Base-by-base conservation (phyloP, 371 early-diverging fungal genomes). In the Mortierella polycephala region DNA sequence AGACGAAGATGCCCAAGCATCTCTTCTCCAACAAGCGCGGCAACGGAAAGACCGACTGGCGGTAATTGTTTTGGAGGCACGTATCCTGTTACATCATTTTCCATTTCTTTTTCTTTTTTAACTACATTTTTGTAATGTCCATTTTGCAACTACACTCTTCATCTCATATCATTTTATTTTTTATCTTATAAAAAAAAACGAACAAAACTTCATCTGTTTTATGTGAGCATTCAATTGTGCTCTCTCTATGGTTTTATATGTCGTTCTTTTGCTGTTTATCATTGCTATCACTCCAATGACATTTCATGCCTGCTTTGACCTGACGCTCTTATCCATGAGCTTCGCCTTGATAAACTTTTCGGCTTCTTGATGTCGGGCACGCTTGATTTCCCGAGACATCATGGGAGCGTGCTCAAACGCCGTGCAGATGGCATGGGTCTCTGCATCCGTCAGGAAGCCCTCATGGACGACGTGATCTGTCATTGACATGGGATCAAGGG, bases 1-100 rank as follows among this genome's bases (percentile, higher is more conserved):
- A 83, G 61, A 89, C 88, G 66, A 96, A 96, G 89, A 93, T 91
- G 93, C 99, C 99, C 65, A 97, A 97, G 89, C 99, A 99, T 83
- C 86, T 99, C 88, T 97, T 97, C 83, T 85, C 95, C 50, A 96
- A 97, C 77, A 99, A 99, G 89, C 89, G 96, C 67, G 86, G 88
- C 60, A 86, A 85, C 67, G 96, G 95, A 66, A 89, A 90, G 57
- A 89, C 88, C 76, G 96, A 96, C 83, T 89, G 94, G 63, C 92
- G 96, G 84, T 96, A 93, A 86, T 30, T 1, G 30, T 30, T 30
- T 30, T 4, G 30, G 30, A 30, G 30, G 30, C 30, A 30, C 4
- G 30, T 30, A 30, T 30, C 30, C 30, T 30, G 2, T 30, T 30
- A 30, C 30, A 30, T 30, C 30, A 30, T 1, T 30, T 30, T 2